Evolutionary conservation across 192 early-diverging fungal species (phyloP), one percentile per base, ranked within the genome.

Genomic region (Coemansia pectinata): DNA sequence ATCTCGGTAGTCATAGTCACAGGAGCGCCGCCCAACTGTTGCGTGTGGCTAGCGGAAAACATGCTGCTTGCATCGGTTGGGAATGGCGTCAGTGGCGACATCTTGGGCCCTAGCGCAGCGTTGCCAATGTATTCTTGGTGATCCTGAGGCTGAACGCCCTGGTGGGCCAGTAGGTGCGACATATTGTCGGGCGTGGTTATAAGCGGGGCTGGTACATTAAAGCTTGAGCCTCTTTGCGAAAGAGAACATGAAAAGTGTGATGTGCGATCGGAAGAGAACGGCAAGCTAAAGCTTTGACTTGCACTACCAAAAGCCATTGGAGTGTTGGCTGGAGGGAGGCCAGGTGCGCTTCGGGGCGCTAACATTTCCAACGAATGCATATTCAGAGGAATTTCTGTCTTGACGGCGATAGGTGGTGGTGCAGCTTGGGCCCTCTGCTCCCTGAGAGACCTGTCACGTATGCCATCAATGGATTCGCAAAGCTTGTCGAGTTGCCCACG

Each of bases 141-240:
- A 12, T 70, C 40, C 29, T 38, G 36, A 23, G 61, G 58, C 34
- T 29, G n/a, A 15, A 70, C 47, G n/a, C 62, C 69, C 12, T 55
- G 47, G 48, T 55, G 25, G 4, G 61, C 62, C 60, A 70, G 31
- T 19, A 70, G 47, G 14, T 70, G 69, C 5, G 62, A 53, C 61
- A 70, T 27, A 10, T 38, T 70, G 29, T 70, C 69, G 6, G 69
- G 69, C 27, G 69, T 57, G n/a, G 69, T 33, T 17, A 70, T 70
- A 0, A 70, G 25, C 25, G 69, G 60, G 9, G 61, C 14, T 5
- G 50, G 36, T 21, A 57, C n/a, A 14, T 39, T 5, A 1, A 62
- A 10, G 31, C 17, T 53, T 21, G 62, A 27, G 23, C 50, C 59
- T 40, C 59, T 61, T 61, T 61, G 59, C 34, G 38, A 38, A 9